Conservation (phyloP, 345 rosid species). For the sweet orange (Citrus sinensis) region DVS_A1.0 CM039161.1:21864001-21864500, state of each 20-base stretch:
- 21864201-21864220: neutral
- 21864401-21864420: conserved; percentile 1
- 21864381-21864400: conserved; percentile 6
- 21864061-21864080: neutral
- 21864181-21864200: neutral
- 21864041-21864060: neutral
- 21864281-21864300: neutral
- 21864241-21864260: conserved; percentile 4
- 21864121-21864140: neutral
- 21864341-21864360: neutral
- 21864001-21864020: conserved; percentile 1
- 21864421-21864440: conserved; percentile 12
- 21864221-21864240: conserved; percentile 16
- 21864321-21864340: neutral
- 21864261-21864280: neutral
- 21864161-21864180: neutral
- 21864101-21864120: neutral
- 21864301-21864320: neutral
- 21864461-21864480: neutral
- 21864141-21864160: neutral
- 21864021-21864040: neutral
- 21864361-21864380: conserved; percentile 9
- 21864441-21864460: neutral
- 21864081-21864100: neutral
- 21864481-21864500: neutral